Conservation (phyloP, 352 stramenopile genomes). For the Phytophthora pluvialis region DNA sequence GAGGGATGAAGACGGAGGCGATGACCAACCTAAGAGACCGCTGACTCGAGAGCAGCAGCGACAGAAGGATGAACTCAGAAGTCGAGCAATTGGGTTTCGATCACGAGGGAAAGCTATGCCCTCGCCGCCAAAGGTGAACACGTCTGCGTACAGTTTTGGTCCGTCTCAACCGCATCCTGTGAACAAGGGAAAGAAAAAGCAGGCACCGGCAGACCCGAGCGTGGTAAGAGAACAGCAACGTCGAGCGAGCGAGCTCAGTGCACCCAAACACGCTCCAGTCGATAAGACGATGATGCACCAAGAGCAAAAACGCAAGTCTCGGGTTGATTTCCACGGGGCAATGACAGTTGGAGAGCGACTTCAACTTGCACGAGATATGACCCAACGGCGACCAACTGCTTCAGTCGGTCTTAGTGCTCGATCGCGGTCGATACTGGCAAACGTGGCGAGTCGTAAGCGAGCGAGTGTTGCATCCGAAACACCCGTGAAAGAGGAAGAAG, state of each 20-base stretch:
- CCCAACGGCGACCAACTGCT: constrained; percentile 38
- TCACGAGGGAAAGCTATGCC: constrained; percentile 67
- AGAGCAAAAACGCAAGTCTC: constrained; percentile 66
- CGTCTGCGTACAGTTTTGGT: constrained; percentile 61
- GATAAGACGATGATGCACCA: constrained; percentile 64
- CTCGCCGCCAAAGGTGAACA: constrained; percentile 56
- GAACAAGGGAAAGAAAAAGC: constrained; percentile 50
- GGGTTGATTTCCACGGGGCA: constrained; percentile 60
- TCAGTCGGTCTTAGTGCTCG: constrained; percentile 18
- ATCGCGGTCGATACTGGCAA: constrained; percentile 34
- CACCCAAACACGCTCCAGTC: constrained; percentile 64
- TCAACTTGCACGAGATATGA: constrained; percentile 60
- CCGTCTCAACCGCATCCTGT: constrained; percentile 39
- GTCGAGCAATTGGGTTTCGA: constrained; percentile 59
- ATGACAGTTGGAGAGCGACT: constrained; percentile 75
- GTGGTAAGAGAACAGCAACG: constrained; percentile 60
- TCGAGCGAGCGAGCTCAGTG: constrained; percentile 65
- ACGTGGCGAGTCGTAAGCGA: constrained; percentile 26
- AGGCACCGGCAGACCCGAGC: constrained; percentile 34
- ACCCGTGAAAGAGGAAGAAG: constrained; percentile 13
- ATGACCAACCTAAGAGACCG: constrained; percentile 36
- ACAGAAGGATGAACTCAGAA: constrained; percentile 73
- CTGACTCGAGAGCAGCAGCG: constrained; percentile 66
- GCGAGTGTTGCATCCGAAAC: constrained; percentile 7
- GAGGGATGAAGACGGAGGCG: constrained; percentile 41